Base-by-base conservation (phyloP, 2,329 filamentous ascomycete species). In the Cladosporium sp. region DNA sequence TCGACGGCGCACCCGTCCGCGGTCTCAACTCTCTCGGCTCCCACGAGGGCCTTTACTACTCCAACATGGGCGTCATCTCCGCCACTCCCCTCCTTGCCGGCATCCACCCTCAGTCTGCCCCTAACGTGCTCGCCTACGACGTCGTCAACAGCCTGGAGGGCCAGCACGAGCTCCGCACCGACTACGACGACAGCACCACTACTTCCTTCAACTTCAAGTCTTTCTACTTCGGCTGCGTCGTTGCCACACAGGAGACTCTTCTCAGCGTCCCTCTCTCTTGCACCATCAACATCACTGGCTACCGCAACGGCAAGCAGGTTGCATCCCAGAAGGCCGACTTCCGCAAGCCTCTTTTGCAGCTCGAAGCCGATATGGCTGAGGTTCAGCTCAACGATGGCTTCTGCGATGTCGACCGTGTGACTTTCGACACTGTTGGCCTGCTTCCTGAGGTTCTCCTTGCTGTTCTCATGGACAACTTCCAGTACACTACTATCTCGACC, bases 161-260 rank as follows among this genome's bases (percentile, higher is more conserved):
- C 36, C 3, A 19, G 19, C 52, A 55, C n/a, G 52, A 55, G 52
- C 52, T 55, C 40, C 52, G 52, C 52, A 47, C 52, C 52, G 52
- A 55, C 32, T 55, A 55, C 40, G 52, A 55, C 52, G 52, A 55
- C 40, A 49, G 39, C 56, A 58, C 44, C 13, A 51, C 56, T 28
- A 34, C 44, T 7, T n/a, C 42, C 28, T 58, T 58, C 56, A 44
- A 51, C n/a, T 42, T 58, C 47, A 51, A 44, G 25, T 45, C 37
- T 4, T 58, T 58, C 56, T 58, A 58, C 56, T 58, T 58, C 22
- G 56, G 56, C 25, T 58, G 56, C 34, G 56, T 58, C 4, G 48
- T 50, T 9, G 45, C 56, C n/a, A 52, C 48, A 5, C 47, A 53
- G 9, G 56, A 58, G 48, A 58, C 48, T 13, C 32, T 53, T 1